Base-by-base conservation (phyloP, 73 alveolate species). In the Symbiodinium natans region DNA sequence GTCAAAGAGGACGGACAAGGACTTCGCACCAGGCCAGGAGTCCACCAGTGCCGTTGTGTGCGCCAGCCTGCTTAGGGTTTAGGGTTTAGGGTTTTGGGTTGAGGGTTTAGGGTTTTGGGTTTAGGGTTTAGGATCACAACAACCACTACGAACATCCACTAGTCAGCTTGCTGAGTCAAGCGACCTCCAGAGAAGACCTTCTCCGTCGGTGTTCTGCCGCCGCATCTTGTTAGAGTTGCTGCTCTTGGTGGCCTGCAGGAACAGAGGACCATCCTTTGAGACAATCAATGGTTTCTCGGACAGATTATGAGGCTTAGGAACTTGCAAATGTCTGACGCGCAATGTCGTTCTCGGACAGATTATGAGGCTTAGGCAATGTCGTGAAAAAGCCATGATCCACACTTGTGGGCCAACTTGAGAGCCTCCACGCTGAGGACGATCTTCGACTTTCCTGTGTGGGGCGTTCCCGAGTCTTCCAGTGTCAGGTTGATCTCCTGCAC, bases 11-110 rank as follows among this genome's bases (percentile, higher is more conserved):
- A 89, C 95, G 11, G 95, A 89, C 46, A 89, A 21, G 17, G 87
- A 63, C 43, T 89, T 89, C 86, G 95, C 95, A 0, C 95, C 95
- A 21, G 95, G 95, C 95, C 95, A 89, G 17, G 95, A 75, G 25
- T 89, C 95, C 36, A 89, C 95, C 86, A 89, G 43, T 25, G 95
- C 95, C 10, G 95, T 71, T n/a, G 95, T 89, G 33, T 89, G 95
- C 7, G 95, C 95, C 38, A 89, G n/a, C 95, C 95, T 89, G 71
- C 21, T 8, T 38, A 17, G 3, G n/a, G 4, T 33, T 0, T 8
- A 15, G 5, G 68, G 25, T 36, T 38, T 0, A 23, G 36, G 11
- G 40, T 17, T 19, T 33, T 38, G n/a, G n/a, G n/a, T n/a, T n/a
- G n/a, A n/a, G n/a, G n/a, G n/a, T n/a, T n/a, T n/a, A n/a, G n/a